phyloP scores from a whole-genome alignment of 371 early-diverging fungal species.

The Dentiscutata heterogama region DNA sequence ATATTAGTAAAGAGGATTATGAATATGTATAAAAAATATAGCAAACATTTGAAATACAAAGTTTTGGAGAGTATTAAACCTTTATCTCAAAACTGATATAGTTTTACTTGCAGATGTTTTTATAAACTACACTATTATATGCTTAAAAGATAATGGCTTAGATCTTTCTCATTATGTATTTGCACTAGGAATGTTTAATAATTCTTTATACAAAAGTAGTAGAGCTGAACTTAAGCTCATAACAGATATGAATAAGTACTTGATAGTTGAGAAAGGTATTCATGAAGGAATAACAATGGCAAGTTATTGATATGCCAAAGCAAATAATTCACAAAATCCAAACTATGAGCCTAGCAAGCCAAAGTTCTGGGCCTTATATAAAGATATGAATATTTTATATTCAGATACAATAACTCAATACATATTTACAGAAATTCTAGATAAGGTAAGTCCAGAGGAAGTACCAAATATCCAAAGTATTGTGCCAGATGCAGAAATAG shows the following conservation, averaged over 20 bases:
- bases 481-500: constrained; percentile 21
- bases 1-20: constrained; percentile 27
- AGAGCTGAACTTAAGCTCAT: constrained; percentile 13
- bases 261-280: constrained; percentile 15
- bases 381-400: constrained; percentile 44
- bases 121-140: constrained; percentile 39
- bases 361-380: background rate
- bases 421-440: constrained; percentile 34
- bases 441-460: constrained; percentile 26
- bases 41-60: constrained; percentile 18
- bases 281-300: constrained; percentile 14
- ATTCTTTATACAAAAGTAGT: constrained; percentile 30
- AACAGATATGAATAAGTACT: constrained; percentile 22
- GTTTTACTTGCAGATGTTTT: constrained; percentile 37
- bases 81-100: constrained; percentile 35
- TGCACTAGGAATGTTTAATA: constrained; percentile 22
- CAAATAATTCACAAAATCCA: constrained; percentile 12
- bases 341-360: constrained; percentile 21
- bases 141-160: constrained; percentile 30
- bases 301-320: constrained; percentile 36
- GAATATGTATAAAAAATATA: constrained; percentile 4
- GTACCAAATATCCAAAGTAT: constrained; percentile 30
- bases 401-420: constrained; percentile 34
- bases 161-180: constrained; percentile 33
- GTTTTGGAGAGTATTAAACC: constrained; percentile 33